Percentiles rank a stretch among this genome's conserved stretches.
Conservation (phyloP, 169 alveolate genomes). For the Plasmodium gallinaceum region DNA sequence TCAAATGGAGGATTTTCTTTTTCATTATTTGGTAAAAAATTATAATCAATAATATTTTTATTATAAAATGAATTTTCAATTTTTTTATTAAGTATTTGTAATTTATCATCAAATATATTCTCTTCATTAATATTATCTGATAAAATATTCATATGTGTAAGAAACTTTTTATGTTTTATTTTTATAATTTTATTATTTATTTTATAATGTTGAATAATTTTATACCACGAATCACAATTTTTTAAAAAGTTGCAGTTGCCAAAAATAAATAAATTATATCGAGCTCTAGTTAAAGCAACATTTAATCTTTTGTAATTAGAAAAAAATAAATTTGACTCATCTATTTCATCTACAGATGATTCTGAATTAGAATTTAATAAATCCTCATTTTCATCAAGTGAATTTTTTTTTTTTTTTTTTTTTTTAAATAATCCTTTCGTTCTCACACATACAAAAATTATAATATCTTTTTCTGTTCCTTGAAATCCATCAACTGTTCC, state of each 20-base stretch:
- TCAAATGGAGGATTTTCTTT: constrained; percentile 25
- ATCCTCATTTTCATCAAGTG: not conserved
- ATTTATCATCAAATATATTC: constrained; percentile 38
- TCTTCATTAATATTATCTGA: constrained; percentile 22
- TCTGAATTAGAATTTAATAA: constrained; percentile 1
- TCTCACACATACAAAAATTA: constrained; percentile 94
- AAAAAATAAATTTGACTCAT: constrained; percentile 83
- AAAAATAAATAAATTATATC: constrained; percentile 91
- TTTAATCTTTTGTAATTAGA: constrained; percentile 94
- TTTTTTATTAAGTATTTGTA: constrained; percentile 38
- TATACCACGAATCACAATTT: constrained; percentile 64
- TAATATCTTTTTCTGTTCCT: constrained; percentile 98
- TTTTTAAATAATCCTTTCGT: constrained; percentile 82
- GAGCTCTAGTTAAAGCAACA: constrained; percentile 96
- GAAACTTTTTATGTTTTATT: constrained; percentile 33
- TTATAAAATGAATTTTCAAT: constrained; percentile 72
- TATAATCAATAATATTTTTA: constrained; percentile 45
- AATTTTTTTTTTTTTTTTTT: constrained; percentile 29
- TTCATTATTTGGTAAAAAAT: constrained; percentile 37
- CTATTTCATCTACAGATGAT: constrained; percentile 25
- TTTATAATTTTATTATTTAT: constrained; percentile 45
- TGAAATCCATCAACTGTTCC: constrained; percentile 99
- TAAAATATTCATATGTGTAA: constrained; percentile 20
- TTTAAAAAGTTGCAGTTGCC: constrained; percentile 78
- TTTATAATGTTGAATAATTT: constrained; percentile 55